Evolutionary conservation across 164 flowering plant species (phyloP).

Genomic region (Paratinospora sagittata): DNA sequence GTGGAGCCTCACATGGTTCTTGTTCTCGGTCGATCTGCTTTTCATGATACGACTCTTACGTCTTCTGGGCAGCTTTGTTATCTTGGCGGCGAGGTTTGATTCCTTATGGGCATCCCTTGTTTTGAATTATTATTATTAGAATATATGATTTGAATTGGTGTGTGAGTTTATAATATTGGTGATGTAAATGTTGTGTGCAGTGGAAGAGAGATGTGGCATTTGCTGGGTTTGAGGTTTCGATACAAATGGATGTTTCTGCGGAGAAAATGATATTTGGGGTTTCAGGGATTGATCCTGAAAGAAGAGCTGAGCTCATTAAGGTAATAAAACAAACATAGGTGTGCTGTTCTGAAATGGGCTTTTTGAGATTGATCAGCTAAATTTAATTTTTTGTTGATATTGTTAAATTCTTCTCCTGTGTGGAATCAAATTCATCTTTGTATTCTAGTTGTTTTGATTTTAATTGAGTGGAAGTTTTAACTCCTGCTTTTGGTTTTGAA

Average conservation of each 20-base stretch:
- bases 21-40: constrained; percentile 88
- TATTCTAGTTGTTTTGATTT: neutral
- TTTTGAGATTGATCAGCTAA: neutral
- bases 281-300: constrained; percentile 64
- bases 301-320: constrained; percentile 81
- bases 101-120: neutral
- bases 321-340: constrained; percentile 21
- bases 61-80: constrained; percentile 82
- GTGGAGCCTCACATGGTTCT: constrained; percentile 90
- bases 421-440: neutral
- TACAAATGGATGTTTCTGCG: constrained; percentile 94
- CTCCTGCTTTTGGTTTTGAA: neutral
- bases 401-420: too few relatives aligned
- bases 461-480: neutral
- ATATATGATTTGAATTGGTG: neutral
- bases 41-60: constrained; percentile 80
- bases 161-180: neutral
- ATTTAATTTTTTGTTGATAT: too few relatives aligned
- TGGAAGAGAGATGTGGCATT: constrained; percentile 97
- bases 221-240: constrained; percentile 95
- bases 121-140: neutral
- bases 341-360: neutral
- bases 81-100: constrained; percentile 89
- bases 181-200: constrained; percentile 31
- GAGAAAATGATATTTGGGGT: constrained; percentile 96